Conservation (phyloP, 2,329 filamentous ascomycete genomes). For the Colletotrichum sp. region DNA sequence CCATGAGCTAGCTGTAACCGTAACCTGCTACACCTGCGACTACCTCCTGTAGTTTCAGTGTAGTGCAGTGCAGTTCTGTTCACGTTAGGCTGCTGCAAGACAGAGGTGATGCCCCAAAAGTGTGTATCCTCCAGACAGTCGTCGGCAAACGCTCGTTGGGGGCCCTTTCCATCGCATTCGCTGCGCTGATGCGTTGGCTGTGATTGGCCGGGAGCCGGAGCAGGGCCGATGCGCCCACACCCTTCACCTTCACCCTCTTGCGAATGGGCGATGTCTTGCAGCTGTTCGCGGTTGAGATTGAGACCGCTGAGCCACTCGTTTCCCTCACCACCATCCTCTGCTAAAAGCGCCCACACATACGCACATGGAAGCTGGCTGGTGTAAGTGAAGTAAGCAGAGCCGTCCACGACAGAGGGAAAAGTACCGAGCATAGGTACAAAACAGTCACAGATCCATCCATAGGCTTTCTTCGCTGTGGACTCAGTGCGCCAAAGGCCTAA, state of each 20-base stretch:
- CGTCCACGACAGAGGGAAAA: neutral
- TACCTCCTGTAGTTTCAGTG: neutral
- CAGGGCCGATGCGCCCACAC: neutral
- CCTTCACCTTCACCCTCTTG: neutral
- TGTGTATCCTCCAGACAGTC: neutral
- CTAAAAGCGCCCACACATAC: neutral
- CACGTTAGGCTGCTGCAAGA: neutral
- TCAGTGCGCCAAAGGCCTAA: neutral
- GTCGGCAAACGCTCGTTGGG: neutral
- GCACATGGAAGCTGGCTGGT: neutral
- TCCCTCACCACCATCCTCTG: neutral
- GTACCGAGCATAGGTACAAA: neutral
- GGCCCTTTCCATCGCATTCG: neutral
- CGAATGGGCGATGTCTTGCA: neutral
- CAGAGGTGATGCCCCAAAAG: fast-evolving
- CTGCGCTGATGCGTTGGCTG: neutral
- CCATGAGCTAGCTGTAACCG: neutral
- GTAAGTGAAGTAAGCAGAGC: neutral
- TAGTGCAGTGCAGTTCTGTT: neutral
- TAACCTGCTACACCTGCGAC: neutral
- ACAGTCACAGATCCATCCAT: too few relatives aligned
- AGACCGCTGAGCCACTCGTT: neutral
- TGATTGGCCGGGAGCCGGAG: neutral
- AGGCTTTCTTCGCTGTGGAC: neutral
- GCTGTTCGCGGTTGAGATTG: conserved; percentile 5